These are phyloP conservation scores for Leccinum olivaceopallidum DNA, from an alignment of 768 basidiomycete genomes.

Conservation along the genomic window DNA sequence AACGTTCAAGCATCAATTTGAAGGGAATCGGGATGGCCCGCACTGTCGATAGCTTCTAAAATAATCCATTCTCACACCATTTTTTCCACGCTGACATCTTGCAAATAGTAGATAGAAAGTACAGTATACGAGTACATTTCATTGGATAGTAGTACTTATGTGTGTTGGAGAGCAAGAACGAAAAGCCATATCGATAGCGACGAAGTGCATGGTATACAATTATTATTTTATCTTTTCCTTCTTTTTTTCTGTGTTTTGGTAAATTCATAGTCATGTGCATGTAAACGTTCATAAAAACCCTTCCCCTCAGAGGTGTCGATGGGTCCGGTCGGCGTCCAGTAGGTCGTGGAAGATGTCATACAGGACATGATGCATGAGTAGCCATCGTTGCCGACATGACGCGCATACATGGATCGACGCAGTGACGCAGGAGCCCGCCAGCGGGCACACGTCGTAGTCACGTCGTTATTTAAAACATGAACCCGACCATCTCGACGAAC, in stretches of 20 bases:
- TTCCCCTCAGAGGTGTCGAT: not conserved
- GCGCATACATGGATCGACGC: not conserved
- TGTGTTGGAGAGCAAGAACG: not conserved
- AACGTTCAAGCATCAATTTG: too few species aligned
- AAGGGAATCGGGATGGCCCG: too few species aligned
- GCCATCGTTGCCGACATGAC: not conserved
- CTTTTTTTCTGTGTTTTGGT: not conserved
- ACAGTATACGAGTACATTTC: not conserved
- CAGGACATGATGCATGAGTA: not conserved
- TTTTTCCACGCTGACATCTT: too few species aligned
- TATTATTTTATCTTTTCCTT: not conserved
- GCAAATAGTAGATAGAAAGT: not conserved
- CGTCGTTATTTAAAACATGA: slow-evolving; percentile 4
- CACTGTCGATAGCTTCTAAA: too few species aligned
- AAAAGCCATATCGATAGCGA: not conserved
- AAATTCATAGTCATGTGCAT: not conserved
- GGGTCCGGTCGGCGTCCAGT: not conserved
- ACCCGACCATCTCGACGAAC: slow-evolving; percentile 33
- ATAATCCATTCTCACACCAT: too few species aligned
- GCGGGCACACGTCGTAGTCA: not conserved
- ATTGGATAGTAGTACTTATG: not conserved
- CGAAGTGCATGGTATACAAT: not conserved
- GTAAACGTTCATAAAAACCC: not conserved
- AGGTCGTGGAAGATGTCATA: not conserved
- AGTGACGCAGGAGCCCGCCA: not conserved